Base-by-base conservation (phyloP, 495 filamentous ascomycete genomes). In the Aspergillus baeticus region DNA sequence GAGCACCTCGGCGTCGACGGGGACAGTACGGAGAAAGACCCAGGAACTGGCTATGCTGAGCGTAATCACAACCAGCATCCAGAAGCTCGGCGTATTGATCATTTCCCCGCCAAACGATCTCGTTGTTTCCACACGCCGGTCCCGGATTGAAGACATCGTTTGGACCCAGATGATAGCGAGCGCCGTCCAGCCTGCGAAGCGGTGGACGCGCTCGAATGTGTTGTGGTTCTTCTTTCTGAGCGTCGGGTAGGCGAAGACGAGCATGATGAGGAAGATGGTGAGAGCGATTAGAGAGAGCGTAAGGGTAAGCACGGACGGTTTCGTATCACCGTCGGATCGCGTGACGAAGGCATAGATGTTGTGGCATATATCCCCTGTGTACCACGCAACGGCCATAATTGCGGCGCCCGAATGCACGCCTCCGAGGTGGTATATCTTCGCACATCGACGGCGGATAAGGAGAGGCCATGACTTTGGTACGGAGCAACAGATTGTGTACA, bases 131-230 rank as follows among this genome's bases (percentile, higher is more conserved):
- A 38, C 22, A 68, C 60, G 41, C 47, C 63, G 50, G 65, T 72
- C 69, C 21, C 62, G 58, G 17, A 58, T 55, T 23, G 64, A 64
- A 33, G 66, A 37, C 52, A 67, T 58, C 3, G 65, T 45, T 6
- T 78, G 59, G 29, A 75, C 65, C 80, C 85, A 87, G 69, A 88
- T 84, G n/a, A 88, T 70, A 1, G 72, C 72, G 13, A 89, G 63
- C 7, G 75, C 74, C 0, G 72, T 69, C 87, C 87, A 91, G 31
- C 85, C 86, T 20, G 79, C 78, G 62, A 83, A 89, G 17, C 87
- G 81, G 62, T 91, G 87, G 45, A 81, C 78, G 45, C 75, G 70
- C 68, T 91, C 87, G 60, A 89, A 91, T 48, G 75, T 71, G 72
- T 90, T 81, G 66, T 90, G 86, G 51, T 73, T 69, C 18, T 63